Conservation (phyloP, 805 yeast species). For the Yarrowia keelungensis region DNA sequence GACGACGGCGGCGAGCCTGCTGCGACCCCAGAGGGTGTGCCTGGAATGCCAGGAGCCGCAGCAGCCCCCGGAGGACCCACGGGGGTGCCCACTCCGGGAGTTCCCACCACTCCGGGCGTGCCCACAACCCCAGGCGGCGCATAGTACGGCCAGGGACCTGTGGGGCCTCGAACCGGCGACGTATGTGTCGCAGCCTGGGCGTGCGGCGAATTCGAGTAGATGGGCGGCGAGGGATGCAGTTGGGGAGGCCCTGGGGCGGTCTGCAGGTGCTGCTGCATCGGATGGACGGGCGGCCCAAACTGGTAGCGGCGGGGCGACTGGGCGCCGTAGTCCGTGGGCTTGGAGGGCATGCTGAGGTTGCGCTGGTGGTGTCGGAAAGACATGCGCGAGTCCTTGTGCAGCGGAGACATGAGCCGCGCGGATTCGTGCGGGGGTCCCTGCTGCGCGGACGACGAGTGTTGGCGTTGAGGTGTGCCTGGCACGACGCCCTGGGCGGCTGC, state of each 20-base stretch:
- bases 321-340: slow-evolving; percentile 40
- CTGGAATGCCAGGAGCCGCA: background rate
- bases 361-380: slow-evolving; percentile 44
- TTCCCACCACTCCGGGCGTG: background rate
- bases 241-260: slow-evolving; percentile 14
- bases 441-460: background rate
- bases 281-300: slow-evolving; percentile 36
- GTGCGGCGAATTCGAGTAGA: slow-evolving; percentile 35
- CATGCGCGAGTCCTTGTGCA: slow-evolving; percentile 39
- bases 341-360: slow-evolving; percentile 45
- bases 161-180: slow-evolving; percentile 20
- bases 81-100: too few relatives aligned
- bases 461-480: slow-evolving; percentile 21
- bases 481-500: slow-evolving; percentile 41
- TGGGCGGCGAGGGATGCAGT: slow-evolving; percentile 39
- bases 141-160: slow-evolving; percentile 6
- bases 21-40: slow-evolving; percentile 42
- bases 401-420: slow-evolving; percentile 39
- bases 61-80: background rate
- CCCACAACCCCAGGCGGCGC: background rate
- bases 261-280: slow-evolving; percentile 39
- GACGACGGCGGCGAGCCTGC: slow-evolving; percentile 43
- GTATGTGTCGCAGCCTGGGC: slow-evolving; percentile 1
- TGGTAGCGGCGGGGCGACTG: slow-evolving; percentile 41
- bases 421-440: slow-evolving; percentile 15